Conservation (phyloP, 1,139 yeast species). For the Candida buenavistaensis region DNA sequence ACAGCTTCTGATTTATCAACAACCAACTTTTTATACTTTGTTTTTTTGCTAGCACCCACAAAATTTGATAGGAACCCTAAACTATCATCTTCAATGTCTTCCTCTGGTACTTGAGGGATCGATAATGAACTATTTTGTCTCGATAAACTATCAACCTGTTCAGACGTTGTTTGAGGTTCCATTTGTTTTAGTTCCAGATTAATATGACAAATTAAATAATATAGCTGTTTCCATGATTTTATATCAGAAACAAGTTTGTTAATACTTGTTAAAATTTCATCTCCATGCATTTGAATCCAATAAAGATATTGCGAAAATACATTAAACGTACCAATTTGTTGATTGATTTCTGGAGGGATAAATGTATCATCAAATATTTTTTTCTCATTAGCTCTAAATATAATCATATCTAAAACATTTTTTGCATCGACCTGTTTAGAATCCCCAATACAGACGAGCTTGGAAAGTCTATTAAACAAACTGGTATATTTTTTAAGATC, state of each 20-base stretch:
- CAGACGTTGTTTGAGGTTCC: slow-evolving; percentile 7
- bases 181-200: slow-evolving; percentile 30
- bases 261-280: slow-evolving; percentile 42
- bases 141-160: neutral
- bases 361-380: slow-evolving; percentile 8
- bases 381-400: slow-evolving; percentile 16
- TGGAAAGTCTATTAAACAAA: slow-evolving; percentile 38
- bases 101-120: slow-evolving; percentile 11
- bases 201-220: slow-evolving; percentile 27
- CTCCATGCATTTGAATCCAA: slow-evolving; percentile 28
- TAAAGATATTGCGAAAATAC: slow-evolving; percentile 21
- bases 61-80: slow-evolving; percentile 33
- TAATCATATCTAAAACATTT: slow-evolving; percentile 21
- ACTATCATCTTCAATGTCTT: slow-evolving; percentile 14
- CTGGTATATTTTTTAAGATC: slow-evolving; percentile 43
- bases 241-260: slow-evolving; percentile 37
- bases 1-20: slow-evolving; percentile 34
- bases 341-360: slow-evolving; percentile 11
- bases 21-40: slow-evolving; percentile 34
- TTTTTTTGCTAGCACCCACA: slow-evolving; percentile 35
- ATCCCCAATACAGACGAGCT: slow-evolving; percentile 42
- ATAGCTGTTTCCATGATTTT: slow-evolving; percentile 53
- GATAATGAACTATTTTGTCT: slow-evolving; percentile 12
- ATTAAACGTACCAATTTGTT: slow-evolving; percentile 18
- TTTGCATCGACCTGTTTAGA: slow-evolving; percentile 46